phyloP scores from a whole-genome alignment of 176 grass and related monocot genomes.

The Bonia amplexicaulis region DNA sequence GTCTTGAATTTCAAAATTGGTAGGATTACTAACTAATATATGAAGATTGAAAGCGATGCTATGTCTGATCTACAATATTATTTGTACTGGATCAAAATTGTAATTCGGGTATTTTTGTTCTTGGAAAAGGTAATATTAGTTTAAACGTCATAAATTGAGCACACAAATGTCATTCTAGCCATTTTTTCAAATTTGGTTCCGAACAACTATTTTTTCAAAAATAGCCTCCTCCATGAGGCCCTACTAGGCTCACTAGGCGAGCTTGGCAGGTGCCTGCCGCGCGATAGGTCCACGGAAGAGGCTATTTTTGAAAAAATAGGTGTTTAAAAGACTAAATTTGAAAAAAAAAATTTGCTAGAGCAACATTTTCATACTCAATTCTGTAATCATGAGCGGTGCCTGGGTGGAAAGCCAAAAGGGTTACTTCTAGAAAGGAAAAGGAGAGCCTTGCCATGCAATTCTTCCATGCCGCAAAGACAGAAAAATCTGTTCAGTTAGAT shows the following conservation, averaged over 20 bases:
- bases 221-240: no score
- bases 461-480: not conserved
- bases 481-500: not conserved
- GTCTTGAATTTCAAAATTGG: not conserved
- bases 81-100: not conserved
- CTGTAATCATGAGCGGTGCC: slow-evolving; percentile 15
- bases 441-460: slow-evolving; percentile 27
- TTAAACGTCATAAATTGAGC: not conserved
- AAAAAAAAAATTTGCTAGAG: no score
- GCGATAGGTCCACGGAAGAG: no score
- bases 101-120: not conserved
- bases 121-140: not conserved
- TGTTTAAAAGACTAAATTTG: no score
- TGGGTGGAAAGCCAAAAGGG: slow-evolving; percentile 16
- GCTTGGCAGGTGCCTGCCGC: no score
- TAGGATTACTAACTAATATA: not conserved
- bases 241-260: no score
- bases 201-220: no score
- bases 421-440: slow-evolving; percentile 30
- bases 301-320: no score
- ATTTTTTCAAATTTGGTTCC: no score
- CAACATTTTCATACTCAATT: not conserved
- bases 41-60: not conserved
- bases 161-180: not conserved
- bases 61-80: not conserved